These are phyloP conservation scores for Funneliformis mosseae DNA, from an alignment of 192 early-diverging fungal genomes.

Conservation along the genomic window DNA sequence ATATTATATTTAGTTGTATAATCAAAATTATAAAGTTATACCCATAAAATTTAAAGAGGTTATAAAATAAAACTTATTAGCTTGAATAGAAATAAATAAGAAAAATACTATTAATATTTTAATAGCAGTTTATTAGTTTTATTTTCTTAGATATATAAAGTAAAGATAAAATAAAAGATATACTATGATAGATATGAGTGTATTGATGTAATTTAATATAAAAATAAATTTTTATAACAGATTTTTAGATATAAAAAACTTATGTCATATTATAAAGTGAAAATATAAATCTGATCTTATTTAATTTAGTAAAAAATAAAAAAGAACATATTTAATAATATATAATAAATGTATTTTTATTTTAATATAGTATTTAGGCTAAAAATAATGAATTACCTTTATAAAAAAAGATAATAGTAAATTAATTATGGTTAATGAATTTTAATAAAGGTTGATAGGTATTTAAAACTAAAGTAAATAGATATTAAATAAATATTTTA, in stretches of 20 bases:
- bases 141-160: neutral
- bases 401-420: too few species aligned
- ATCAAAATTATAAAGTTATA: conserved; percentile 1
- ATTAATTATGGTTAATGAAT: conserved; percentile 3
- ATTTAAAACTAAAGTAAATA: neutral
- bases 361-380: neutral
- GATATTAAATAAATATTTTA: neutral
- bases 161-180: neutral
- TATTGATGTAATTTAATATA: neutral
- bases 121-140: neutral
- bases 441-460: neutral
- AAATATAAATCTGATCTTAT: neutral
- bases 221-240: neutral
- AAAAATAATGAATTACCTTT: neutral
- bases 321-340: too few species aligned
- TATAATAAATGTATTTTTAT: too few species aligned
- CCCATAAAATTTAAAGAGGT: neutral
- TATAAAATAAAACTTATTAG: neutral
- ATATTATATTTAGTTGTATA: neutral
- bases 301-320: neutral
- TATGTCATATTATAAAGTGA: conserved; percentile 19
- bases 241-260: conserved; percentile 11
- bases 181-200: conserved; percentile 10
- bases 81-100: neutral
- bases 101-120: neutral